Evolutionary conservation across 176 grass and related monocot genomes (phyloP).

Genomic region (Leersia perrieri): DNA sequence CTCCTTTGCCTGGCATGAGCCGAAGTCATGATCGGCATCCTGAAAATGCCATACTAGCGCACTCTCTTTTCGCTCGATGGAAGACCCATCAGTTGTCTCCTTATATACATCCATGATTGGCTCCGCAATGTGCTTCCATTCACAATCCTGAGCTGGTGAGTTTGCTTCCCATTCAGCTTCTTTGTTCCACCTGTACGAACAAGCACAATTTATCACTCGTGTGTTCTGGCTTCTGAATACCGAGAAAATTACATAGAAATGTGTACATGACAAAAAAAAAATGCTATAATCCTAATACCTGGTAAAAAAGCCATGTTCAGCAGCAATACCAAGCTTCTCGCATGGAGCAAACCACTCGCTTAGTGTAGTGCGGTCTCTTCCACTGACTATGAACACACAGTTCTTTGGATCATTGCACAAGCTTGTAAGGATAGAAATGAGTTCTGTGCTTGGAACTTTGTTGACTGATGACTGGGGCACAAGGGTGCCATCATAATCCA

Average conservation of each 20-base stretch:
- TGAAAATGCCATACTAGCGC: slow-evolving; percentile 83
- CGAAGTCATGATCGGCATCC: slow-evolving; percentile 79
- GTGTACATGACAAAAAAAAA: background rate
- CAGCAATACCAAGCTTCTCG: slow-evolving; percentile 73
- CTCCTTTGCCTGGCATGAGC: slow-evolving; percentile 83
- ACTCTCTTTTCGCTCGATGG: slow-evolving; percentile 66
- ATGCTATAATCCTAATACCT: slow-evolving; percentile 44
- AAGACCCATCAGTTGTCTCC: slow-evolving; percentile 76
- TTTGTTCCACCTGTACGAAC: slow-evolving; percentile 58
- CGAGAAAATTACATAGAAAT: background rate
- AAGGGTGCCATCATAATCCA: slow-evolving; percentile 90
- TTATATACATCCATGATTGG: slow-evolving; percentile 64
- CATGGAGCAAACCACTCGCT: slow-evolving; percentile 72
- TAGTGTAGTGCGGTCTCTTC: slow-evolving; percentile 49
- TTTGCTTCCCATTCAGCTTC: slow-evolving; percentile 55
- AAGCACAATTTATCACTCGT: slow-evolving; percentile 8
- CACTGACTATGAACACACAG: slow-evolving; percentile 77
- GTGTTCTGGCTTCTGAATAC: background rate
- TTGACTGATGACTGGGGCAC: slow-evolving; percentile 59
- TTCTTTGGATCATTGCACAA: slow-evolving; percentile 68
- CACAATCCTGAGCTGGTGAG: slow-evolving; percentile 28
- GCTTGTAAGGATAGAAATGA: slow-evolving; percentile 65
- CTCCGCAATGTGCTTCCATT: slow-evolving; percentile 67
- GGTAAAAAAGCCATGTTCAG: slow-evolving; percentile 83
- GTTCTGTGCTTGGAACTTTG: slow-evolving; percentile 58